phyloP scores from a whole-genome alignment of 306 rosid genomes.

The Arachis hypogaea region DNA sequence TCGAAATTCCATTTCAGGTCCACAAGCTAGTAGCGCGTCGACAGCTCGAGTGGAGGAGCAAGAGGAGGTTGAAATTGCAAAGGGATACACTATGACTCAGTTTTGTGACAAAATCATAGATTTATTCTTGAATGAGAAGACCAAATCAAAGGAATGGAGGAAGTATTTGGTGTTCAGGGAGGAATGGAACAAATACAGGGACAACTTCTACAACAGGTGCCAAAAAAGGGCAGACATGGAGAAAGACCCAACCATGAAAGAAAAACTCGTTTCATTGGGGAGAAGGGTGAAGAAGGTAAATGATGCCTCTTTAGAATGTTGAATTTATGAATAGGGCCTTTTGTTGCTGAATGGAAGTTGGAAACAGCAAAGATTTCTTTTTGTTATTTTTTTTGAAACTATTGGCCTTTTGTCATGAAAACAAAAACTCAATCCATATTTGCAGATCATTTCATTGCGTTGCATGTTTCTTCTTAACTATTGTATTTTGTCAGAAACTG shows the following conservation, averaged over 20 bases:
- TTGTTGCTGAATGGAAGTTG: constrained; percentile 26
- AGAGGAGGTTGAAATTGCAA: constrained; percentile 69
- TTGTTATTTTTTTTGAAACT: no score
- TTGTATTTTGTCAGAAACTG: constrained; percentile 13
- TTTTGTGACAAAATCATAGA: constrained; percentile 88
- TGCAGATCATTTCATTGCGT: not conserved
- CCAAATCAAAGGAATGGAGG: constrained; percentile 85
- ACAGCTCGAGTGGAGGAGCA: constrained; percentile 59
- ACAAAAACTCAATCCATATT: constrained; percentile 12
- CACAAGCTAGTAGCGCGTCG: constrained; percentile 49
- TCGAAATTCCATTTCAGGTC: constrained; percentile 50
- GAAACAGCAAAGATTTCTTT: constrained; percentile 23
- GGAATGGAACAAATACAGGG: constrained; percentile 86
- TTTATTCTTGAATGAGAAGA: constrained; percentile 79
- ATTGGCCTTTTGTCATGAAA: not conserved
- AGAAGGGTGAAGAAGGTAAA: constrained; percentile 83
- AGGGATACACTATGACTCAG: constrained; percentile 75
- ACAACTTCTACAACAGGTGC: constrained; percentile 72
- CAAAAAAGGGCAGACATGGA: constrained; percentile 66
- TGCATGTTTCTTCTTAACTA: constrained; percentile 10
- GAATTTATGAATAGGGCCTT: constrained; percentile 25
- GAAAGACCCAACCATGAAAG: constrained; percentile 58
- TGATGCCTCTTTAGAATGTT: constrained; percentile 11
- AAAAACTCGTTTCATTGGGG: constrained; percentile 58
- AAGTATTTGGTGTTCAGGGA: constrained; percentile 81